Conservation (phyloP, 75 land plant species). For the Pinus albicaulis region DNA sequence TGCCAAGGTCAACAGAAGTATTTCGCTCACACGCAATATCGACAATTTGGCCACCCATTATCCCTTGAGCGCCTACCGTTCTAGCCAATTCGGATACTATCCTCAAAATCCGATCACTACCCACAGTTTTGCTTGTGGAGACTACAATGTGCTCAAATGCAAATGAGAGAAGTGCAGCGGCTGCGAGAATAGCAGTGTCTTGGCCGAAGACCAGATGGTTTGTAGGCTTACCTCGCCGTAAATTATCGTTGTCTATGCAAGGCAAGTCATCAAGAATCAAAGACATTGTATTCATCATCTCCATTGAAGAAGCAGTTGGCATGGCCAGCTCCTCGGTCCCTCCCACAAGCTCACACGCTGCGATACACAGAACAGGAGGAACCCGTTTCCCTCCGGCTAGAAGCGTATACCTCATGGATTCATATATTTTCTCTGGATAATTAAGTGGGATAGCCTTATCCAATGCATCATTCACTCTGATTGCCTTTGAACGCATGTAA, state of each 20-base stretch:
- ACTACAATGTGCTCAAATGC: constrained; percentile 59
- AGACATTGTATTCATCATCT: constrained; percentile 59
- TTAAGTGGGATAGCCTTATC: too few species aligned
- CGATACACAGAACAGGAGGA: too few species aligned
- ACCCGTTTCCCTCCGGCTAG: too few species aligned
- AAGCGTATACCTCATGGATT: too few species aligned
- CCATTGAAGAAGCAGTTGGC: constrained; percentile 24
- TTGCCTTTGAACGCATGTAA: constrained; percentile 22
- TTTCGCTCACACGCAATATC: too few species aligned
- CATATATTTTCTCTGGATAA: too few species aligned
- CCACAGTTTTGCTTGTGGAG: constrained; percentile 7
- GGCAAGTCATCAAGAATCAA: constrained; percentile 63
- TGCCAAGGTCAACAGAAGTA: constrained; percentile 21
- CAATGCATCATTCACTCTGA: constrained; percentile 23
- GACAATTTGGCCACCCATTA: constrained; percentile 23
- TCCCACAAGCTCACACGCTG: too few species aligned
- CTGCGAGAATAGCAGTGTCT: constrained; percentile 59
- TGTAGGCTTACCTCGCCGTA: constrained; percentile 41
- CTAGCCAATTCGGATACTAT: constrained; percentile 53
- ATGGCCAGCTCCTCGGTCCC: too few species aligned
- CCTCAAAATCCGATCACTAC: constrained; percentile 25
- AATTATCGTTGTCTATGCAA: not conserved
- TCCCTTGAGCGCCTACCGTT: constrained; percentile 52
- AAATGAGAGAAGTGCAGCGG: constrained; percentile 40
- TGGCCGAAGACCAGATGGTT: constrained; percentile 30